Evolutionary conservation across 495 filamentous ascomycete species (phyloP).

Genomic region (Penicillium subrubescens): DNA sequence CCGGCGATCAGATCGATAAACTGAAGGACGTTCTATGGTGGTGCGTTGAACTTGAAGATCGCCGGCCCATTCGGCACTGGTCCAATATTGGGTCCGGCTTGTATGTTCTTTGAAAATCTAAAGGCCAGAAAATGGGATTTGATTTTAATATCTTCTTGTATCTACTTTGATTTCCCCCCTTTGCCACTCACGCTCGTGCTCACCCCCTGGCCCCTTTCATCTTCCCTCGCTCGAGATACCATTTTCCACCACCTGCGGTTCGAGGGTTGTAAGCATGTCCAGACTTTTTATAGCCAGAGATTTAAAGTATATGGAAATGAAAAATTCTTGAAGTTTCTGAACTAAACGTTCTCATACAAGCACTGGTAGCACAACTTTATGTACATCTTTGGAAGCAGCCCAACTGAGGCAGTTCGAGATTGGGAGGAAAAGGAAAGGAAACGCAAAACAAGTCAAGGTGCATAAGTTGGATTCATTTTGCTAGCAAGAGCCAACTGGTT

Average conservation of each 20-base stretch:
- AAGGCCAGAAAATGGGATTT: conserved; percentile 2
- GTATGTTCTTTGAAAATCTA: conserved; percentile 42
- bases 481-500: conserved; percentile 19
- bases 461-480: conserved; percentile 26
- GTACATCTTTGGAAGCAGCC: conserved; percentile 36
- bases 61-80: conserved; percentile 51
- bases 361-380: conserved; percentile 45
- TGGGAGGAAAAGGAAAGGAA: conserved; percentile 18
- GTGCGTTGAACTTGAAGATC: conserved; percentile 66
- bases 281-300: conserved; percentile 13
- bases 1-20: conserved; percentile 78
- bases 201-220: conserved; percentile 20
- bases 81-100: conserved; percentile 49
- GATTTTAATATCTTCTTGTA: conserved; percentile 30
- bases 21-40: conserved; percentile 75
- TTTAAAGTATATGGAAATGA: conserved; percentile 20
- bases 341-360: conserved; percentile 22
- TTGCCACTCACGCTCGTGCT: conserved; percentile 15
- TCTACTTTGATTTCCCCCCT: conserved; percentile 27
- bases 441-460: conserved; percentile 16
- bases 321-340: conserved; percentile 21
- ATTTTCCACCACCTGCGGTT: conserved; percentile 27
- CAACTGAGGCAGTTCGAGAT: conserved; percentile 7
- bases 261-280: conserved; percentile 17
- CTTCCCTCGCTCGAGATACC: conserved; percentile 33